A percentile compares a stretch with the other conserved stretches of the same genome.
These are phyloP conservation scores for Dicorynia guianensis DNA, from an alignment of 306 rosid genomes.

Conservation along the genomic window DNA sequence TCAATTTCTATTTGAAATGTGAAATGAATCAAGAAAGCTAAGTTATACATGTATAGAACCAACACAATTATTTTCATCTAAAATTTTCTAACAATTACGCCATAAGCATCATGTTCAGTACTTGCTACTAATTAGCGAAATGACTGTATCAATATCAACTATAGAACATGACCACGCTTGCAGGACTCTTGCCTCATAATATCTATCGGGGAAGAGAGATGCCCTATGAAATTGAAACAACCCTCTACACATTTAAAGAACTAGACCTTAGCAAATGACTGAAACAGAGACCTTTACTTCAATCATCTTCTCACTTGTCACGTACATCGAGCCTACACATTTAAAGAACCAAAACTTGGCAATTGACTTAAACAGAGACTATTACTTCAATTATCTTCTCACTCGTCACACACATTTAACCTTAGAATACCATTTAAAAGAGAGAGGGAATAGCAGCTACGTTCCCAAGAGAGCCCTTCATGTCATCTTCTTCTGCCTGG, in stretches of 20 bases:
- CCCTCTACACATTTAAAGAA: constrained; percentile 16
- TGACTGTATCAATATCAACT: constrained; percentile 16
- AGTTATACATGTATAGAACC: constrained; percentile 20
- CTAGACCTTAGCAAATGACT: constrained; percentile 22
- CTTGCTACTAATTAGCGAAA: constrained; percentile 17
- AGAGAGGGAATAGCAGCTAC: constrained; percentile 61
- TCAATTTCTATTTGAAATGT: not conserved
- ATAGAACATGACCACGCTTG: constrained; percentile 2
- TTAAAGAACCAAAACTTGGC: not conserved
- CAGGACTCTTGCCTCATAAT: not conserved
- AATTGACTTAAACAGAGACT: not conserved
- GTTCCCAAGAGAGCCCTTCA: constrained; percentile 99
- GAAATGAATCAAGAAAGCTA: constrained; percentile 6
- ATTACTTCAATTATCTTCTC: not conserved
- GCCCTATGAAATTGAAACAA: not conserved
- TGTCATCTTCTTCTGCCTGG: constrained; percentile 99
- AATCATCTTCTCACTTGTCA: constrained; percentile 21
- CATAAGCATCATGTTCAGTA: constrained; percentile 22
- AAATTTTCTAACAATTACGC: constrained; percentile 29
- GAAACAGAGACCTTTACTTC: constrained; percentile 26
- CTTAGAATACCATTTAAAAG: constrained; percentile 34
- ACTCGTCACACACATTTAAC: constrained; percentile 28
- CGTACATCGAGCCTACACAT: constrained; percentile 10
- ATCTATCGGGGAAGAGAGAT: constrained; percentile 17
- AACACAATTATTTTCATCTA: constrained; percentile 25